A percentile compares a stretch with the other conserved stretches of the same genome.
phyloP scores from a whole-genome alignment of 176 grass and related monocot genomes.

The Oryza brachyantha region DNA sequence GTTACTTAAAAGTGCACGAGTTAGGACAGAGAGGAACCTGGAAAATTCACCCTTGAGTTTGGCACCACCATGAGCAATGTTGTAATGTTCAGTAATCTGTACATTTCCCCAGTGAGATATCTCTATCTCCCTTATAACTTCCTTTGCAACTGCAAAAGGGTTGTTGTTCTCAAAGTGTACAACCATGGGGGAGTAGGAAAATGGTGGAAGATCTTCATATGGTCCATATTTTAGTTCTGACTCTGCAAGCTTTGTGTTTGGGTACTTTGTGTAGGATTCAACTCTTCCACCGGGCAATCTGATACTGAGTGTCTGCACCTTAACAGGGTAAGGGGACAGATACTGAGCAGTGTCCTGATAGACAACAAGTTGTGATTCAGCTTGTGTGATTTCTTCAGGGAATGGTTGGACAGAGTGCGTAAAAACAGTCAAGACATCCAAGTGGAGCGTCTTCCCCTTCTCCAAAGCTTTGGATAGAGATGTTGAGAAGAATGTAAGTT shows the following conservation, averaged over 20 bases:
- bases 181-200: constrained; percentile 67
- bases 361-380: constrained; percentile 86
- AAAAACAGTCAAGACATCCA: constrained; percentile 75
- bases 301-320: constrained; percentile 76
- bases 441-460: constrained; percentile 61
- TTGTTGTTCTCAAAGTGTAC: constrained; percentile 98
- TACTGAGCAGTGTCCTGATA: constrained; percentile 85
- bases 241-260: constrained; percentile 65
- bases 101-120: constrained; percentile 98
- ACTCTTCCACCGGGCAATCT: constrained; percentile 83
- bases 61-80: constrained; percentile 82
- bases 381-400: constrained; percentile 95
- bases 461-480: constrained; percentile 67
- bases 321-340: constrained; percentile 81
- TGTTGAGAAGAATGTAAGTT: constrained; percentile 77
- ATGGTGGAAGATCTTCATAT: constrained; percentile 64
- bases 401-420: constrained; percentile 83
- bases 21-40: constrained; percentile 50
- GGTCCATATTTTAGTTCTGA: constrained; percentile 90
- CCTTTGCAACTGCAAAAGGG: constrained; percentile 86
- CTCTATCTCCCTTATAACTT: constrained; percentile 87
- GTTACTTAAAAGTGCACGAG: not conserved
- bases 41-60: constrained; percentile 94
- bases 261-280: constrained; percentile 88
- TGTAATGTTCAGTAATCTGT: constrained; percentile 89